Base-by-base conservation (phyloP, 108 stramenopile genomes). In the Pseudonitzschia pungens region DNA sequence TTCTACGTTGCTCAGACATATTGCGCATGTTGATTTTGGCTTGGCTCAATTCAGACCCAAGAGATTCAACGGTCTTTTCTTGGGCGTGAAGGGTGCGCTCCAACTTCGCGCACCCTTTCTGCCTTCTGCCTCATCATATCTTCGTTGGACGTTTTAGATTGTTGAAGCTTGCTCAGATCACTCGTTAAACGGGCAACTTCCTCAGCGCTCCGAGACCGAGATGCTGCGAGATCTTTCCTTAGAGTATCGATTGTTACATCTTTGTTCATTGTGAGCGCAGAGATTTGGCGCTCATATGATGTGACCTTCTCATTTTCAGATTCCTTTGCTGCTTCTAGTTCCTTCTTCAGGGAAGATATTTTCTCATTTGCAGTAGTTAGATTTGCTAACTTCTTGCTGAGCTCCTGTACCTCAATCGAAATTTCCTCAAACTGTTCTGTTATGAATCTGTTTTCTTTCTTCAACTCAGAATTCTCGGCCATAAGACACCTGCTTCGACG, bases 1-100 rank as follows among this genome's bases (percentile, higher is more conserved):
- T 87, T 59, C 89, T 78, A 32, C 93, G 77, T 65, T 74, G 84
- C 24, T 84, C 67, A 10, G 84, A 73, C 10, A 83, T 68, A n/a
- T 74, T 75, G 59, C 81, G 87, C 90, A 94, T 91, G 21, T 86
- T 81, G 56, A 73, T 77, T 77, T 90, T 89, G 15, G 90, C 72
- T 72, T 91, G 93, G 62, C 88, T 87, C 87, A 91, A 85, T 69
- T 94, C 90, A n/a, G 64, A 76, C 12, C 81, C 72, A 86, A 94
- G 86, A 26, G 78, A 83, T 2, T 85, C 81, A 22, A 91, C 78
- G 14, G 88, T 83, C 64, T 90, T 86, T 72, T 94, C 87, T 63
- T 91, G 90, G 33, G 90, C 93, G 40, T 81, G 77, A 28, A 94
- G 76, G 4, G 87, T 87, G 66, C 90, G 87, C 50, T 94, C 89